Conservation (phyloP, 345 rosid genomes). For the Physaria fendleri region DNA sequence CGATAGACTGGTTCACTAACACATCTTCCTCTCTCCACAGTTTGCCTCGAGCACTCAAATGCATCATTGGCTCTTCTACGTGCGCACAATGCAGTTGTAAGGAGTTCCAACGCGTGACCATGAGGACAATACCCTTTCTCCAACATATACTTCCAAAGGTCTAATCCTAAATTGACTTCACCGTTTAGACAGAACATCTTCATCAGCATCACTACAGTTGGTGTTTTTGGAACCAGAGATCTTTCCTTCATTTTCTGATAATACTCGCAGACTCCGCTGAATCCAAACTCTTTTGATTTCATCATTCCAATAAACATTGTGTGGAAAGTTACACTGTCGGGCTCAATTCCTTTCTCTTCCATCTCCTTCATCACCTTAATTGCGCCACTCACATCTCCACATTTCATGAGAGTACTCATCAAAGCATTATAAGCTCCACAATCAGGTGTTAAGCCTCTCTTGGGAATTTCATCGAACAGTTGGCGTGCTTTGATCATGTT, state of each 20-base stretch:
- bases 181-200: slow-evolving; percentile 58
- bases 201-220: slow-evolving; percentile 78
- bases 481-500: slow-evolving; percentile 54
- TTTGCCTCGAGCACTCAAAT: slow-evolving; percentile 55
- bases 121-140: slow-evolving; percentile 77
- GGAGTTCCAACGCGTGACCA: slow-evolving; percentile 65
- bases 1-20: slow-evolving; percentile 42
- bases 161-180: slow-evolving; percentile 48
- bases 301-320: slow-evolving; percentile 62
- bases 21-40: slow-evolving; percentile 66
- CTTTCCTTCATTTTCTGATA: slow-evolving; percentile 48
- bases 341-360: slow-evolving; percentile 48
- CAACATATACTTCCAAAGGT: slow-evolving; percentile 55
- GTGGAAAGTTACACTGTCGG: slow-evolving; percentile 60
- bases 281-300: slow-evolving; percentile 43
- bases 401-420: slow-evolving; percentile 48
- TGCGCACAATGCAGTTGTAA: slow-evolving; percentile 66
- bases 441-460: slow-evolving; percentile 49
- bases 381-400: slow-evolving; percentile 49
- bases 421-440: slow-evolving; percentile 72
- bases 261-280: slow-evolving; percentile 45
- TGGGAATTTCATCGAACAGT: slow-evolving; percentile 54
- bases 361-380: slow-evolving; percentile 62
- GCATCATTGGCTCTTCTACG: slow-evolving; percentile 55
- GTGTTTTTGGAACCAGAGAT: slow-evolving; percentile 56